Evolutionary conservation across 1,284 basidiomycete species (phyloP), one percentile per base, ranked within the genome.

Genomic region (Trametes hirsuta): DNA sequence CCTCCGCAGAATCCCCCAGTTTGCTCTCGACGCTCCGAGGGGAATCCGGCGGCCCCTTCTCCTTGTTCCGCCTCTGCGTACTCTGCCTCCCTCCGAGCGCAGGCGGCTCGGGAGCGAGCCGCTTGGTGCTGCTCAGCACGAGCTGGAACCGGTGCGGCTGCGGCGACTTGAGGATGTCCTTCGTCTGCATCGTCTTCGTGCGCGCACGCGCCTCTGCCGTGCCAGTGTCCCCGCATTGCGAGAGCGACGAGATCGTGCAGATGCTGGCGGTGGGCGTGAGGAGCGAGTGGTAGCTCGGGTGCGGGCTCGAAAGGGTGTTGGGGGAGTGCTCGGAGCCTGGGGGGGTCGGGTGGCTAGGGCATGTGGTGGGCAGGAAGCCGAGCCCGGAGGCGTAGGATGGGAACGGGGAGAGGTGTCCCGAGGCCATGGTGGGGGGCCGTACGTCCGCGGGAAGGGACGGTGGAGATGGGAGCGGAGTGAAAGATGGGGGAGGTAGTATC

Each of bases 151-250:
- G 55, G 25, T 65, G 64, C 30, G 64, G 64, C 1, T 54, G 41
- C 6, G 64, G 64, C 4, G 61, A 63, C 49, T 65, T 65, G 25
- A 63, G 36, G 25, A 65, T 63, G 36, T 63, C 64, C 51, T 65
- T 61, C 30, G 64, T 61, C 22, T 62, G 64, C 58, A 62, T 63
- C 10, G 61, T 62, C 47, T 61, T 62, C 22, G 59, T 46, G 10
- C 59, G 58, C 21, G 49, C 42, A 25, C 58, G 60, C 2, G 53
- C 18, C n/a, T 57, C 54, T 3, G 35, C 18, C 18, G 18, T 18
- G 18, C 18, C 18, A 18, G 18, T 24, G 14, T 53, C 53, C 4
- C 22, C 48, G n/a, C 24, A 36, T 6, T 45, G 57, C 2, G 47
- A 35, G 44, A 54, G 53, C 8, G 64, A 65, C 12, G 61, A 62